Percentiles rank a stretch among this genome's conserved stretches.
Evolutionary conservation across 2,329 filamentous ascomycete genomes (phyloP).

Genomic region (Paecilomyces dactylethromorphus): DNA sequence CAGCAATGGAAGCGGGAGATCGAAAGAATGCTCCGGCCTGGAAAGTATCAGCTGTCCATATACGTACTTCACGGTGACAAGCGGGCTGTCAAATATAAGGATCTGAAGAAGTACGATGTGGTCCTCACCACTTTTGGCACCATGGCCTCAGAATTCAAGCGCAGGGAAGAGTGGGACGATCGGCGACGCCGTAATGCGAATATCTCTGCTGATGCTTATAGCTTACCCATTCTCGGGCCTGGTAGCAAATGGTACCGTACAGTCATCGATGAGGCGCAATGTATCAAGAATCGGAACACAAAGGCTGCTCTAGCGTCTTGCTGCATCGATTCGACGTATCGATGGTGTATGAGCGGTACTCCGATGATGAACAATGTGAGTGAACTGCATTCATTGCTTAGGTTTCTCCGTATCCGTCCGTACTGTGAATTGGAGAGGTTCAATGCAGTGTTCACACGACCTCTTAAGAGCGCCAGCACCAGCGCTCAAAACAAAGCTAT

Average conservation of each 20-base stretch:
- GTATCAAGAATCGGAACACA: slow-evolving; percentile 68
- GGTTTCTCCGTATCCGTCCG: slow-evolving; percentile 69
- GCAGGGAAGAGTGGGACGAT: slow-evolving; percentile 47
- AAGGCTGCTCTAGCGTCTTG: slow-evolving; percentile 56
- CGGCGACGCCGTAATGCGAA: slow-evolving; percentile 38
- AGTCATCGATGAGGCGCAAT: slow-evolving; percentile 73
- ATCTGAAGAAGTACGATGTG: slow-evolving; percentile 62
- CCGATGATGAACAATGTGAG: slow-evolving; percentile 82
- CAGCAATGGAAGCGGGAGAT: slow-evolving; percentile 84
- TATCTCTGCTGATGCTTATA: slow-evolving; percentile 25
- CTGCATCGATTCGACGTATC: slow-evolving; percentile 52
- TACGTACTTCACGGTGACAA: slow-evolving; percentile 64
- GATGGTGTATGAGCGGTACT: slow-evolving; percentile 73
- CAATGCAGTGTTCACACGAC: slow-evolving; percentile 48
- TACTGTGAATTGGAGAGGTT: slow-evolving; percentile 64
- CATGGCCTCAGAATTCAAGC: slow-evolving; percentile 60
- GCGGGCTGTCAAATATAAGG: slow-evolving; percentile 49
- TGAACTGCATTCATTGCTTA: slow-evolving; percentile 71
- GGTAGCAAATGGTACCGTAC: slow-evolving; percentile 60
- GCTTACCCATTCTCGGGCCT: slow-evolving; percentile 55
- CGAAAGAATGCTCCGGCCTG: slow-evolving; percentile 56
- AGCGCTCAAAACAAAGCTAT: slow-evolving; percentile 48
- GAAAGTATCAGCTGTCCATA: slow-evolving; percentile 53
- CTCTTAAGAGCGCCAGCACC: slow-evolving; percentile 40
- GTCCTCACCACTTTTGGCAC: slow-evolving; percentile 76